phyloP scores from a whole-genome alignment of 805 yeast genomes.

The Starmerella stigmatis region DNA sequence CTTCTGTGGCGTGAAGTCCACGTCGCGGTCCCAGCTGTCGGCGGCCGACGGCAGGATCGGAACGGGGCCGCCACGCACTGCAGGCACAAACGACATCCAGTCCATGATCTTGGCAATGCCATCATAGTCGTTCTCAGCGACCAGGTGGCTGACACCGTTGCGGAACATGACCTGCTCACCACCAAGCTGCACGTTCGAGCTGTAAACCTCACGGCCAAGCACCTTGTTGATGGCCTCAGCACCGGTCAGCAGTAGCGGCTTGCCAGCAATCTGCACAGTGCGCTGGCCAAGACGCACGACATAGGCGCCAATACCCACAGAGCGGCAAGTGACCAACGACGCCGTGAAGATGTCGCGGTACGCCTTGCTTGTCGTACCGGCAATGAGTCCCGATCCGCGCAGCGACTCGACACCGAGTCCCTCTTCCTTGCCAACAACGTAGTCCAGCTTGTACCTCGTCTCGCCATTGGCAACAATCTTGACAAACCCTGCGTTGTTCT shows the following conservation, averaged over 20 bases:
- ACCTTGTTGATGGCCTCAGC: conserved; percentile 97
- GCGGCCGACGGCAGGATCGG: conserved; percentile 60
- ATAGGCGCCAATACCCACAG: conserved; percentile 99
- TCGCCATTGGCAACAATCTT: conserved; percentile 75
- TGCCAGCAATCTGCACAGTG: conserved; percentile 97
- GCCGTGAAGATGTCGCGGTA: conserved; percentile 95
- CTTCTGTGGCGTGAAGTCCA: conserved; percentile 66
- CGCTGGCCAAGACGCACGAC: conserved; percentile 97
- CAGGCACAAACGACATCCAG: conserved; percentile 94
- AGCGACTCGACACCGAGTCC: conserved; percentile 98
- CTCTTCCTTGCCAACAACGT: conserved; percentile 87
- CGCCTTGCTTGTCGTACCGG: conserved; percentile 97
- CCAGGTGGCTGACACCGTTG: conserved; percentile 96
- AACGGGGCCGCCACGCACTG: conserved; percentile 77
- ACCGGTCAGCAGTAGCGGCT: conserved; percentile 96
- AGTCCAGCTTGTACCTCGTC: conserved; percentile 66
- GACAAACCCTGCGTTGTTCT: conserved; percentile 26
- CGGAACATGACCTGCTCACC: conserved; percentile 98
- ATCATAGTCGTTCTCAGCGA: conserved; percentile 92
- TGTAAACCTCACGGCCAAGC: conserved; percentile 92
- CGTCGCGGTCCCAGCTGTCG: conserved; percentile 89
- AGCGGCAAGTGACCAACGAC: conserved; percentile 98
- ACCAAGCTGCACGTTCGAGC: conserved; percentile 94
- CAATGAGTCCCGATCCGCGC: conserved; percentile 95
- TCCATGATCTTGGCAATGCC: conserved; percentile 91